Base-by-base conservation (phyloP, 2,329 filamentous ascomycete genomes). In the Decorospora gaudefroyi region DNA sequence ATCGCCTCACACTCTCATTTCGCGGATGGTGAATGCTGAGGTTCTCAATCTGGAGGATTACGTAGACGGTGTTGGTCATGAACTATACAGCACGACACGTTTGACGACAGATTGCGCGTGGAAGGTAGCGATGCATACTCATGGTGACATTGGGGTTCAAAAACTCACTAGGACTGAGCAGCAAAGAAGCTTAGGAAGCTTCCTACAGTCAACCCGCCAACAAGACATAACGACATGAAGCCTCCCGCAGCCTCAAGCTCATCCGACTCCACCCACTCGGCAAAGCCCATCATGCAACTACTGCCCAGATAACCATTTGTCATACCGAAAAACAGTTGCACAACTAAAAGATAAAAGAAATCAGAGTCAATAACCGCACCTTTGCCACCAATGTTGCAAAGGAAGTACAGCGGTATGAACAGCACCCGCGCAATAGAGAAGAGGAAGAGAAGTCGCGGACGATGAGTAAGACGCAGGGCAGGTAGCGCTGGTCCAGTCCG, bases 211-310 rank as follows among this genome's bases (percentile, higher is more conserved):
- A 97, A 72, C 0, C 93, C 93, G 4, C 81, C 83, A 12, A 96
- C 88, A n/a, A 97, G 80, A 68, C 86, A 90, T 52, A 96, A 70
- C 3, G 88, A 87, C 93, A 99, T 97, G 68, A 97, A 97, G 1
- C 87, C 90, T 32, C 92, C 93, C 0, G 90, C 85, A 4, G 90
- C 91, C 73, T 96, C 90, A 22, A 87, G 79, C 74, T 99, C 92
- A 7, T 85, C 83, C 1, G 86, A 82, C 3, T 86, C 85, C 1
- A 97, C 91, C 81, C 85, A 92, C 55, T 88, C 83, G 0, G 81
- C 82, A 0, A 90, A 86, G 1, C 87, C 87, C 82, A 97, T 95
- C 91, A 99, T 97, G 69, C 87, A 90, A 57, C 81, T 87, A 43
- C 87, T 89, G 19, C 88, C 87, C 10, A 99, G 71, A 78, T 87